A percentile compares a stretch with the other conserved stretches of the same genome.
Conservation (phyloP, 2,329 filamentous ascomycete genomes). For the Microdochium nivale region DNA sequence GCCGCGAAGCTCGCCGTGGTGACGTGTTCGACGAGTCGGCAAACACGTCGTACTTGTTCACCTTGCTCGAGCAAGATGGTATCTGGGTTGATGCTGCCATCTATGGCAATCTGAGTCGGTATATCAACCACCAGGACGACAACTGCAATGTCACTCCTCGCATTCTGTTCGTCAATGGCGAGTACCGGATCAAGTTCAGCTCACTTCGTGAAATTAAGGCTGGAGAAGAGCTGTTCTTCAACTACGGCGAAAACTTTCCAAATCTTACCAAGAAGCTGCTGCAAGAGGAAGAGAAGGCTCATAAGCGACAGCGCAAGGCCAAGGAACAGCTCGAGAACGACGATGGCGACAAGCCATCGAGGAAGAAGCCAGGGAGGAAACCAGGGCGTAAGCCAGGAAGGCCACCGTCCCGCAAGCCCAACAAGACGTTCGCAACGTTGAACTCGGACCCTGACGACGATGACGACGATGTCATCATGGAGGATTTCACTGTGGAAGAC, state of each 20-base stretch:
- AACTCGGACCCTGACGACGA: neutral
- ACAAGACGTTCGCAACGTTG: neutral
- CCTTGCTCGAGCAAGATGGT: constrained; percentile 48
- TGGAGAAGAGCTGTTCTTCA: constrained; percentile 74
- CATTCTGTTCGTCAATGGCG: constrained; percentile 65
- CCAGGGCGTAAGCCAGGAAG: neutral
- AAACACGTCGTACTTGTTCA: constrained; percentile 57
- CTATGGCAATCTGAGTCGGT: constrained; percentile 72
- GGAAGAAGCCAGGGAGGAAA: neutral
- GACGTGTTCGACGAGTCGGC: constrained; percentile 54
- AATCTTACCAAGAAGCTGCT: constrained; percentile 47
- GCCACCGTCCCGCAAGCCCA: neutral
- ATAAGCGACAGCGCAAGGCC: constrained; percentile 13
- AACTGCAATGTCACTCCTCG: constrained; percentile 56
- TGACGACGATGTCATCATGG: neutral
- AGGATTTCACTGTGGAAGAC: neutral
- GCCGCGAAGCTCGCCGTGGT: constrained; percentile 53
- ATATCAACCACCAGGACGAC: constrained; percentile 66
- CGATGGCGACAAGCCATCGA: constrained; percentile 6
- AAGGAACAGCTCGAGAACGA: constrained; percentile 10
- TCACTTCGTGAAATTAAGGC: constrained; percentile 57
- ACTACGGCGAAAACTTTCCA: constrained; percentile 65
- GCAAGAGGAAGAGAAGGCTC: constrained; percentile 16
- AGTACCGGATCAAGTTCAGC: constrained; percentile 68
- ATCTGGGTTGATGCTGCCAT: constrained; percentile 67